Base-by-base conservation (phyloP, 116 monocot species). In the Trichopus zeylanicus region DNA sequence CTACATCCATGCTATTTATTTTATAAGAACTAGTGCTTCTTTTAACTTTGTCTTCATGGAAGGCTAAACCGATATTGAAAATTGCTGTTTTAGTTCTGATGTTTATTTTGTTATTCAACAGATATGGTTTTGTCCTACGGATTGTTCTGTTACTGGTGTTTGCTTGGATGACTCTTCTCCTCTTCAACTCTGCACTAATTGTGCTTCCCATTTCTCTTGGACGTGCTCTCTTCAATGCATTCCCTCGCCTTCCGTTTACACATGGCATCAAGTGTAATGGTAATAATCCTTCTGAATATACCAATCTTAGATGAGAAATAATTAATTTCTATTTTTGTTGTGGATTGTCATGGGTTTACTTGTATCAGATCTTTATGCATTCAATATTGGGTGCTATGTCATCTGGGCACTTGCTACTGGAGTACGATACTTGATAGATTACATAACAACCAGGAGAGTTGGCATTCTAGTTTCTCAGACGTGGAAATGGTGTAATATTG, bases 241-340 rank as follows among this genome's bases (percentile, higher is more conserved):
- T 97, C 61, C 97, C 97, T 46, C 87, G 79, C 9, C 84, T 97
- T n/a, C 97, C 97, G n/a, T 75, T 91, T 33, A 82, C 91, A 25
- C 97, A 97, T 77, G 97, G 97, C 65, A 87, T 90, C 66, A 97
- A 91, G 70, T 97, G 97, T 61, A 97, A 97, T 57, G 94, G 80
- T 86, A 75, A 69, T 59, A 65, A 7, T 28, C 20, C 12, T 42
- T 10, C 25, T 32, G 19, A 25, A 42, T 2, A 13, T 42, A 42
- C 3, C 8, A 42, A 42, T 2, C 1, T n/a, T 16, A 42, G 13
- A 1, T n/a, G 42, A 42, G 13, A 42, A 13, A 15, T 42, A n/a
- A 16, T 42, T 3, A 13, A 16, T 13, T 42, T n/a, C 12, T 42
- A 42, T 42, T n/a, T n/a, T n/a, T 42, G 37, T 37, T 37, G 13